Conservation (phyloP, 768 basidiomycete genomes). For the Collybiopsis luxurians region DNA sequence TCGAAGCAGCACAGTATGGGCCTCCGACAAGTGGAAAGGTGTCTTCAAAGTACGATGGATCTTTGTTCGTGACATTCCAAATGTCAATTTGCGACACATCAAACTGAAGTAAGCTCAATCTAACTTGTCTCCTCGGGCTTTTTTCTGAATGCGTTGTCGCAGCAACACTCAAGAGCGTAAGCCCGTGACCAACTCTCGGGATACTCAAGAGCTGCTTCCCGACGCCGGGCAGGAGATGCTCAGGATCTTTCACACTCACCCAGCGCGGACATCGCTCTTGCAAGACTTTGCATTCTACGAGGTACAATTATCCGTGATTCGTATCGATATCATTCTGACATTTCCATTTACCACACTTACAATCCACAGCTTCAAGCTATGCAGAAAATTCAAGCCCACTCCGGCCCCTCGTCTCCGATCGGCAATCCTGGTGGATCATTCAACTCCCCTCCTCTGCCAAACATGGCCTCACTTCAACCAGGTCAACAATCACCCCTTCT, state of each 20-base stretch:
- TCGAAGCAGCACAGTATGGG: slow-evolving; percentile 95
- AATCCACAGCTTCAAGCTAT: slow-evolving; percentile 71
- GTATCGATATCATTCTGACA: too few species aligned
- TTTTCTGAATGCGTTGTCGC: slow-evolving; percentile 4
- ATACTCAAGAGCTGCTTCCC: slow-evolving; percentile 94
- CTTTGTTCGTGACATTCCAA: slow-evolving; percentile 94
- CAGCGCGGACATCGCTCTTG: slow-evolving; percentile 86
- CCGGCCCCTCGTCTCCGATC: slow-evolving; percentile 32
- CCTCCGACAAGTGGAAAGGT: slow-evolving; percentile 98
- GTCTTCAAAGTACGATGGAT: slow-evolving; percentile 99
- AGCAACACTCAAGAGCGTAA: slow-evolving; percentile 98
- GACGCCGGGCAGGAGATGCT: slow-evolving; percentile 98
- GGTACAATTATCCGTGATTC: slow-evolving; percentile 51
- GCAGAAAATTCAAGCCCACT: slow-evolving; percentile 61
- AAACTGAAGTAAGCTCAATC: slow-evolving; percentile 67
- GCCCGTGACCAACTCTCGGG: slow-evolving; percentile 96
- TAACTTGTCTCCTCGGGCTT: not conserved
- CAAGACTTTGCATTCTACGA: slow-evolving; percentile 95
- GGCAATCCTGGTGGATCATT: slow-evolving; percentile 32
- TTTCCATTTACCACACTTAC: not conserved
- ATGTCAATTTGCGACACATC: slow-evolving; percentile 85
- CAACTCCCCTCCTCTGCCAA: slow-evolving; percentile 40
- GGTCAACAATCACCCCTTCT: slow-evolving; percentile 37
- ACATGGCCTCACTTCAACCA: slow-evolving; percentile 21
- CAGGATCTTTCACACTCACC: slow-evolving; percentile 91